Evolutionary conservation across 441 rosid species (phyloP).

Genomic region (Aleurites moluccanus): DNA sequence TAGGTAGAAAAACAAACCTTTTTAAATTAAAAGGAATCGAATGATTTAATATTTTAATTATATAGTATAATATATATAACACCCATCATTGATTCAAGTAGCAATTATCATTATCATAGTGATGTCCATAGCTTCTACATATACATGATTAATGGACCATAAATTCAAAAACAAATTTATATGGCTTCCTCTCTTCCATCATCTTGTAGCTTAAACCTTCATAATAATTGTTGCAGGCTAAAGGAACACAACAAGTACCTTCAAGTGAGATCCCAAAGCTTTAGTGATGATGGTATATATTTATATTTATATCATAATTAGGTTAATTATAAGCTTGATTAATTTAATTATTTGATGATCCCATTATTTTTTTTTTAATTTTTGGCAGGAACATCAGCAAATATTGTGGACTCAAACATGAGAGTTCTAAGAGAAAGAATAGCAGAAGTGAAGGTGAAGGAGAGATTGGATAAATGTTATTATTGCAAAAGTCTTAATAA

Average conservation of each 20-base stretch:
- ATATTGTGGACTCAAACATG: constrained; percentile 42
- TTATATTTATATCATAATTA: neutral
- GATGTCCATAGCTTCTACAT: no score
- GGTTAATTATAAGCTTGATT: neutral
- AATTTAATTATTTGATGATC: no score
- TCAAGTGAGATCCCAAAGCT: constrained; percentile 24
- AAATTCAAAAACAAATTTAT: neutral
- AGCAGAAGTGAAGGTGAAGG: constrained; percentile 36
- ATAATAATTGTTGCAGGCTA: constrained; percentile 4
- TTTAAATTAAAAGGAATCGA: no score
- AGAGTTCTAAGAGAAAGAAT: constrained; percentile 32
- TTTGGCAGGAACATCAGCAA: constrained; percentile 31
- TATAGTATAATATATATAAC: no score
- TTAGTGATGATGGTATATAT: constrained; percentile 20
- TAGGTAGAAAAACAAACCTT: neutral
- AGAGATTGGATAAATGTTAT: constrained; percentile 19
- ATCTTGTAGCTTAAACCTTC: constrained; percentile 5
- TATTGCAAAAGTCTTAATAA: neutral
- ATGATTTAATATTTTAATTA: no score
- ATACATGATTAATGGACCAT: neutral
- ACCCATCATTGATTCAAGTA: no score
- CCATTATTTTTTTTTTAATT: neutral
- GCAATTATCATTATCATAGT: no score
- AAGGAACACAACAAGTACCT: constrained; percentile 5
- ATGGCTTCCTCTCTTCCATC: constrained; percentile 26